Conservation (phyloP, 768 basidiomycete genomes). For the Suillus sp. region DNA sequence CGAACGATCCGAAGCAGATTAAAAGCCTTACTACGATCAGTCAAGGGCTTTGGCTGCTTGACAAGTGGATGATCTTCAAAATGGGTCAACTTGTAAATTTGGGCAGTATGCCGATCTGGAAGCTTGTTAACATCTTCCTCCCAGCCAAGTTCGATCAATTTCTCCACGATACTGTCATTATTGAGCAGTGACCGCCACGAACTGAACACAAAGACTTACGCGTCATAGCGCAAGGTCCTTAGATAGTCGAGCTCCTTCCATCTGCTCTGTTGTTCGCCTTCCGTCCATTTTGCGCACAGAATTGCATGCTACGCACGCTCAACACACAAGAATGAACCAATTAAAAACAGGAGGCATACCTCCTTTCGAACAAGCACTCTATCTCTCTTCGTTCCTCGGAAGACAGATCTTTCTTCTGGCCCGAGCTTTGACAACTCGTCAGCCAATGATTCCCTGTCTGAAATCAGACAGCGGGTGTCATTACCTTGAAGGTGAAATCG, state of each 20-base stretch:
- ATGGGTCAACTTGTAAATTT: slow-evolving; percentile 31
- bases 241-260: slow-evolving; percentile 37
- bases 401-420: not conserved
- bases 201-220: slow-evolving; percentile 31
- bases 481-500: not conserved
- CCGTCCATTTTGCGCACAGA: not conserved
- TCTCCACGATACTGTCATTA: slow-evolving; percentile 38
- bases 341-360: not conserved
- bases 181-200: not conserved
- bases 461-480: not conserved
- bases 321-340: not conserved
- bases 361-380: not conserved
- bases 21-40: slow-evolving; percentile 14
- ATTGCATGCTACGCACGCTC: not conserved
- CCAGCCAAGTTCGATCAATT: slow-evolving; percentile 44
- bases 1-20: not conserved
- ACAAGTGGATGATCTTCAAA: slow-evolving; percentile 17
- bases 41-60: slow-evolving; percentile 15
- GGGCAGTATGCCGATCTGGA: slow-evolving; percentile 11
- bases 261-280: slow-evolving; percentile 29
- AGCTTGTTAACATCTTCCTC: slow-evolving; percentile 39
- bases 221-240: slow-evolving; percentile 36
- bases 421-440: not conserved
- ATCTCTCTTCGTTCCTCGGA: slow-evolving; percentile 1
- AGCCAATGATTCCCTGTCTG: not conserved